A percentile compares a stretch with the other conserved stretches of the same genome.
Evolutionary conservation across 179 eudicot species (phyloP).

Genomic region (Carnegiea gigantea): DNA sequence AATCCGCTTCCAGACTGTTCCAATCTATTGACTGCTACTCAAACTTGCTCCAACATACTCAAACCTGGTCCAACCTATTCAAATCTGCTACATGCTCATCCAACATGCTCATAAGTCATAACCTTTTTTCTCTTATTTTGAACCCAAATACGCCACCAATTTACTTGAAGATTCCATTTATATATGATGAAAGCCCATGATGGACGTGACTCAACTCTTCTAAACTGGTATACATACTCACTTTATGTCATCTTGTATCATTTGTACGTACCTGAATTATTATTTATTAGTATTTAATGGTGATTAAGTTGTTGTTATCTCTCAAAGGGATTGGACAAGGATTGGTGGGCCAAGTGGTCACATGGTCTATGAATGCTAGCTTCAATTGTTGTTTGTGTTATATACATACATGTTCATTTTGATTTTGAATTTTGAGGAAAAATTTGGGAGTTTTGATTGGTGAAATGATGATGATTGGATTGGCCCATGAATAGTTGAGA

Average conservation of each 20-base stretch:
- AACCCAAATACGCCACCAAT: too few species aligned
- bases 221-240: neutral
- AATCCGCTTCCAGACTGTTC: too few species aligned
- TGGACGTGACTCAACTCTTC: neutral
- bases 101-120: too few species aligned
- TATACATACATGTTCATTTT: neutral
- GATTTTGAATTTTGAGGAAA: slow-evolving; percentile 11
- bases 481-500: neutral
- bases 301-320: too few species aligned
- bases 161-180: too few species aligned
- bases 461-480: slow-evolving; percentile 11
- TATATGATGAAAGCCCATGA: neutral
- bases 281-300: neutral
- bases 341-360: neutral
- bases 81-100: too few species aligned
- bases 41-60: too few species aligned
- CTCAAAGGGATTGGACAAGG: neutral
- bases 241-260: neutral
- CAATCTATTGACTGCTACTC: too few species aligned
- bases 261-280: neutral
- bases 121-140: too few species aligned
- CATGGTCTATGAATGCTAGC: neutral
- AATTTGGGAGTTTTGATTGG: neutral
- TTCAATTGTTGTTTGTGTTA: neutral
- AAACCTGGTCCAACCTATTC: too few species aligned